Conservation (phyloP, 805 yeast genomes). For the Vanderwaltozyma verrucispora region DNA sequence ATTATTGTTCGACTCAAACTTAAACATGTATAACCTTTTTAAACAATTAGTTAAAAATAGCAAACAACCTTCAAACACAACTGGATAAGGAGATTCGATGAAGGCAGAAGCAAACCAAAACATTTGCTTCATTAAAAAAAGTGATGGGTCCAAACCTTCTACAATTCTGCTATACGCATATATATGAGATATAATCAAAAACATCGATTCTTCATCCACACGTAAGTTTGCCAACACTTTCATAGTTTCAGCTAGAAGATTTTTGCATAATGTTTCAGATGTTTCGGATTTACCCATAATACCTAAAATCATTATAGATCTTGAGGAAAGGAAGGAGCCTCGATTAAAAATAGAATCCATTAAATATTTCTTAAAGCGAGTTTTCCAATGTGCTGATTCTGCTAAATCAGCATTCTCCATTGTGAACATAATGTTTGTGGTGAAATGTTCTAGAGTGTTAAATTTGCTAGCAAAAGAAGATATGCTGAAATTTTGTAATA, state of each 20-base stretch:
- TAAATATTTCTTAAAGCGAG: constrained; percentile 55
- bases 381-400: constrained; percentile 45
- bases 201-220: constrained; percentile 24
- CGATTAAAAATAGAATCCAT: constrained; percentile 49
- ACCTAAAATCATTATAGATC: constrained; percentile 63
- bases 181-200: constrained; percentile 29
- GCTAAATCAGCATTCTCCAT: constrained; percentile 38
- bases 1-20: constrained; percentile 24
- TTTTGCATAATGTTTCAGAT: constrained; percentile 40
- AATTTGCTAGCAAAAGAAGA: constrained; percentile 32
- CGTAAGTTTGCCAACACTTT: constrained; percentile 29
- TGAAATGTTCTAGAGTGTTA: constrained; percentile 44
- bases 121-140: constrained; percentile 22
- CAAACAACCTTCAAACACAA: constrained; percentile 33
- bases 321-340: constrained; percentile 49
- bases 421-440: constrained; percentile 43
- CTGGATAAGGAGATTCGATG: constrained; percentile 26
- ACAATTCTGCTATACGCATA: constrained; percentile 33
- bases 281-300: constrained; percentile 54
- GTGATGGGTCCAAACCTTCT: constrained; percentile 29
- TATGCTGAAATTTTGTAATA: constrained; percentile 26
- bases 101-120: constrained; percentile 32
- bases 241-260: constrained; percentile 22
- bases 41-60: constrained; percentile 31
- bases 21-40: constrained; percentile 23